These are phyloP conservation scores for Globisporangium spinosum DNA, from an alignment of 352 stramenopile genomes.

Conservation along the genomic window DNA sequence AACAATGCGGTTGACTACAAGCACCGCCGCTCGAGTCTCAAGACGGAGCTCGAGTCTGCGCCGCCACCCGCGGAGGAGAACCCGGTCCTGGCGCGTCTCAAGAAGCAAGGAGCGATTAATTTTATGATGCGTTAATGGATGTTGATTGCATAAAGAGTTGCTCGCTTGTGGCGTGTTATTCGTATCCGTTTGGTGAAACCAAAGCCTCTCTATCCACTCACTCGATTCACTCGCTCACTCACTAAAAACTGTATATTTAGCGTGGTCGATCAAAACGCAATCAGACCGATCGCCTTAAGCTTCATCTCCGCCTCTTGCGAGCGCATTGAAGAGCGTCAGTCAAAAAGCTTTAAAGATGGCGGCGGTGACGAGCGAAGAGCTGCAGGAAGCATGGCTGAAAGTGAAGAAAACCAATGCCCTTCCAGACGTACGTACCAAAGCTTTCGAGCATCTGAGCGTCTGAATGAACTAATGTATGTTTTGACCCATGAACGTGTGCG, in stretches of 20 bases:
- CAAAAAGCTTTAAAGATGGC: slow-evolving; percentile 32
- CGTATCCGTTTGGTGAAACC: slow-evolving; percentile 9
- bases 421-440: slow-evolving; percentile 34
- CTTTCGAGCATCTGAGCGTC: neutral
- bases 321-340: neutral
- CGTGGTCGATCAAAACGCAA: neutral
- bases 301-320: neutral
- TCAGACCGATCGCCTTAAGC: neutral
- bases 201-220: neutral
- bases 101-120: slow-evolving; percentile 80
- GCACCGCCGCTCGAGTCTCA: slow-evolving; percentile 41
- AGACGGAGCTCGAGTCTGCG: slow-evolving; percentile 40
- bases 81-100: slow-evolving; percentile 67
- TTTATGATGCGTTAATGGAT: slow-evolving; percentile 70
- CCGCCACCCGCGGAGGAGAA: slow-evolving; percentile 42
- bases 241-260: slow-evolving; percentile 5
- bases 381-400: slow-evolving; percentile 65
- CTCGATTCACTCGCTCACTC: neutral
- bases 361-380: slow-evolving; percentile 53
- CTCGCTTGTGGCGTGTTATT: neutral
- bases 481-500: neutral
- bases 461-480: neutral
- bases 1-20: slow-evolving; percentile 31
- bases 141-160: neutral
- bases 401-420: slow-evolving; percentile 54